Percentiles rank a stretch among this genome's conserved stretches.
These are phyloP conservation scores for Earliella scabrosa DNA, from an alignment of 1,284 basidiomycete genomes.

Conservation along the genomic window DNA sequence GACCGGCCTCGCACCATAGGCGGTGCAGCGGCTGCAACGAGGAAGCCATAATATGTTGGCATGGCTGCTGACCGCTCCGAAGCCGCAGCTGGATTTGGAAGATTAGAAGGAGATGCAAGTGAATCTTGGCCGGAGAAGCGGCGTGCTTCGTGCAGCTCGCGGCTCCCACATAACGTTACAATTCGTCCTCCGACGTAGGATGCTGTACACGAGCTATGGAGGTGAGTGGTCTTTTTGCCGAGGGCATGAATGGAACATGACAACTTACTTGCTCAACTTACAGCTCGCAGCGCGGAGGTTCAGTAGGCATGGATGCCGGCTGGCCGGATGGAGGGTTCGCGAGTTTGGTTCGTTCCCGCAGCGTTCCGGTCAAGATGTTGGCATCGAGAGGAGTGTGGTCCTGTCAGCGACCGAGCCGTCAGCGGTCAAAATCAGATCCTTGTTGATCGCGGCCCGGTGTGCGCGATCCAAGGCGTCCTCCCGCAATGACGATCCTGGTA, in stretches of 20 bases:
- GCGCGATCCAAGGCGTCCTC: neutral
- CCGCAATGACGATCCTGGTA: neutral
- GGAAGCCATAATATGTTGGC: conserved; percentile 4
- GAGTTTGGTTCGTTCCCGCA: neutral
- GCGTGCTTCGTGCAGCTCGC: neutral
- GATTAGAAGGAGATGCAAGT: neutral
- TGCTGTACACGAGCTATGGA: no score
- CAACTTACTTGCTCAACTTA: neutral
- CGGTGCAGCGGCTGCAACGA: neutral
- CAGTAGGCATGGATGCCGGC: no score
- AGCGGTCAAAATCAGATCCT: conserved; percentile 9
- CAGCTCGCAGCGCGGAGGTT: no score
- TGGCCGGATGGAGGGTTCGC: conserved; percentile 1
- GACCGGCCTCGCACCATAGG: neutral
- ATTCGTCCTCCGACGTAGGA: no score
- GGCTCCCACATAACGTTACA: no score
- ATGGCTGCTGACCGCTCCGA: conserved; percentile 6
- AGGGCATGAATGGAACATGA: neutral
- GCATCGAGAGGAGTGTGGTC: neutral
- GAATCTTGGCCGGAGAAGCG: neutral
- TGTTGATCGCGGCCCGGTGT: conserved; percentile 5
- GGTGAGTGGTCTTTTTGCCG: no score
- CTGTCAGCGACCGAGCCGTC: neutral
- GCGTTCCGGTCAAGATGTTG: conserved; percentile 1
- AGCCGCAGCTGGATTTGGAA: neutral